phyloP scores from a whole-genome alignment of 2,329 filamentous ascomycete species.

The Alternaria sp. region DNA sequence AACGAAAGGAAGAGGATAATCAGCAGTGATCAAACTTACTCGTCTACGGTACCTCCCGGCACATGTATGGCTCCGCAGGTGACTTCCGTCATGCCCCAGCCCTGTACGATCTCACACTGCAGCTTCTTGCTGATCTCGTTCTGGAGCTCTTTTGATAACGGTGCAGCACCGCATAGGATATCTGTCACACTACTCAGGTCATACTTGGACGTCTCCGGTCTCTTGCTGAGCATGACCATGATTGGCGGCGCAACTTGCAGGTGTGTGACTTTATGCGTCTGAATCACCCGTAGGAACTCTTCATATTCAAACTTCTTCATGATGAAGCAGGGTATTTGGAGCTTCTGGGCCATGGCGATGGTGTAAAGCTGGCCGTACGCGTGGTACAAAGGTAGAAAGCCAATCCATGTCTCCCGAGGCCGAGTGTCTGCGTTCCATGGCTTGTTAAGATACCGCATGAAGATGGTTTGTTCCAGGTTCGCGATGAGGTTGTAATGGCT shows the following conservation, averaged over 20 bases:
- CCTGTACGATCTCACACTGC: constrained; percentile 49
- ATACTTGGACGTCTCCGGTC: constrained; percentile 53
- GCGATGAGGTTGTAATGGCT: constrained; percentile 61
- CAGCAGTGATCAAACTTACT: constrained; percentile 29
- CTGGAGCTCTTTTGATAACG: constrained; percentile 53
- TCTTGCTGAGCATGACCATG: constrained; percentile 55
- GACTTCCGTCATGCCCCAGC: constrained; percentile 55
- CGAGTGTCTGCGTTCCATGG: constrained; percentile 52
- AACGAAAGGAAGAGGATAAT: not conserved
- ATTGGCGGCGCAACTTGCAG: constrained; percentile 55
- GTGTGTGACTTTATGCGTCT: constrained; percentile 50
- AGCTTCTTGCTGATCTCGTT: constrained; percentile 50
- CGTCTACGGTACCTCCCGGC: constrained; percentile 43
- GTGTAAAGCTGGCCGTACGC: constrained; percentile 58
- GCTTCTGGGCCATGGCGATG: constrained; percentile 53
- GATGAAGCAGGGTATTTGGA: constrained; percentile 56
- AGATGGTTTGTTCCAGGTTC: constrained; percentile 61
- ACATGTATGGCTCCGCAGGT: constrained; percentile 53
- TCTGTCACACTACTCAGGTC: constrained; percentile 52
- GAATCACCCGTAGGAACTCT: constrained; percentile 50
- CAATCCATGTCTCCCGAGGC: constrained; percentile 60
- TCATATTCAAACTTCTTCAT: constrained; percentile 54
- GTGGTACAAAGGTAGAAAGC: constrained; percentile 54
- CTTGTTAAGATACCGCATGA: constrained; percentile 54
- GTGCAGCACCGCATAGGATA: constrained; percentile 54